Base-by-base conservation (phyloP, 441 rosid genomes). In the Daphne laureola region DNA sequence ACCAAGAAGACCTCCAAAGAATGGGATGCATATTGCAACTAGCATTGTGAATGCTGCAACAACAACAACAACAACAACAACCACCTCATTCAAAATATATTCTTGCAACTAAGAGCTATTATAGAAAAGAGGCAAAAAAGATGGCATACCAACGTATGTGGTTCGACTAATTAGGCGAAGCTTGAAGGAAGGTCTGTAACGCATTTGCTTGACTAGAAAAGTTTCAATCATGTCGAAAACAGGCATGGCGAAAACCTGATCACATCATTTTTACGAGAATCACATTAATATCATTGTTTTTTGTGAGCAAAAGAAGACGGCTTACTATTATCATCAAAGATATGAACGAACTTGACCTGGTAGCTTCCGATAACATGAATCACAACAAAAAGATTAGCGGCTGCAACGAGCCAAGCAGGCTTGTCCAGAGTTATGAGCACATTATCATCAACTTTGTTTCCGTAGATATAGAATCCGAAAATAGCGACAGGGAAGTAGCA, bases 171-270 rank as follows among this genome's bases (percentile, higher is more conserved):
- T 55, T 25, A 90, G 78, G 1, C 93, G 89, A 41, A 86, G 88
- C 69, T 17, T 60, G 55, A 70, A 69, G 35, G 51, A 62, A 49
- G 93, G 93, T 18, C 13, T 12, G 61, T 82, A 82, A 13, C 54
- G 47, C 77, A 78, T 5, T 62, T 69, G 41, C 67, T 71, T 86
- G 4, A 87, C 93, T 56, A 90, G 60, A 5, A 79, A 48, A 40
- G 89, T 84, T 64, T 90, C 95, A 0, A 82, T 38, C 97, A 84
- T 80, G 69, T 87, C 93, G n/a, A 90, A 90, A 45, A 90, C 90
- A 0, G 89, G 89, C 78, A 90, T 84, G 4, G 95, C 86, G 21
- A 59, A 86, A 4, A 86, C 50, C 79, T 83, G 62, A 44, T 21
- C 2, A 31, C 38, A 31, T 6, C 38, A 9, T 7, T n/a, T n/a